These are phyloP conservation scores for Aspergillus brunneoviolaceus DNA, from an alignment of 2,329 filamentous ascomycete species.

Conservation along the genomic window DNA sequence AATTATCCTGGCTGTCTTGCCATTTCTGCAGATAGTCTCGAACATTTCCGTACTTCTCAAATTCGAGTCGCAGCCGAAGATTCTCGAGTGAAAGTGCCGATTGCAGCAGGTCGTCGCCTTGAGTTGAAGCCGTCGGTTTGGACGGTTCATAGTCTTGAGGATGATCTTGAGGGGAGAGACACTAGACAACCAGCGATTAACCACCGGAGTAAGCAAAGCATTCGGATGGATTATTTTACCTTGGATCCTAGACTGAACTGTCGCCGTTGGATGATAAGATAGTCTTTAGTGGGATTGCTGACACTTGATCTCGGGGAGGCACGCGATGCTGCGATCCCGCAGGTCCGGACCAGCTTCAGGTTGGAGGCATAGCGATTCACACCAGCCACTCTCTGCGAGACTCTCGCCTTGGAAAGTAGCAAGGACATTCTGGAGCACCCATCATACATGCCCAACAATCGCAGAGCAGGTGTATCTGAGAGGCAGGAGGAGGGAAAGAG, in stretches of 20 bases:
- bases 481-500: conserved; percentile 1
- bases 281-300: background rate
- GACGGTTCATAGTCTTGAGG: conserved; percentile 2
- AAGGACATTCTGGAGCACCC: conserved; percentile 22
- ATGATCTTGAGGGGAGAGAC: background rate
- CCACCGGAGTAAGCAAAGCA: background rate
- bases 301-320: background rate
- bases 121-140: background rate
- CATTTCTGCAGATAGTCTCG: conserved; percentile 44
- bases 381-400: conserved; percentile 8
- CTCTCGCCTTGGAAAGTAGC: conserved; percentile 22
- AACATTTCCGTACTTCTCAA: conserved; percentile 40
- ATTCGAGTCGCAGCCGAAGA: conserved; percentile 32
- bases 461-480: background rate
- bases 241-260: background rate
- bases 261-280: background rate
- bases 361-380: conserved; percentile 3
- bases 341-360: background rate
- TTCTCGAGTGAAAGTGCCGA: conserved; percentile 24
- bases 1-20: conserved; percentile 33
- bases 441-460: conserved; percentile 12
- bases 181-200: background rate
- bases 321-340: conserved; percentile 3
- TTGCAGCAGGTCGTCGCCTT: conserved; percentile 4
- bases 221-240: background rate